A percentile compares a stretch with the other conserved stretches of the same genome.
Conservation (phyloP, 148 eudicot genomes). For the Amaranthus hypochondriacus region DNA sequence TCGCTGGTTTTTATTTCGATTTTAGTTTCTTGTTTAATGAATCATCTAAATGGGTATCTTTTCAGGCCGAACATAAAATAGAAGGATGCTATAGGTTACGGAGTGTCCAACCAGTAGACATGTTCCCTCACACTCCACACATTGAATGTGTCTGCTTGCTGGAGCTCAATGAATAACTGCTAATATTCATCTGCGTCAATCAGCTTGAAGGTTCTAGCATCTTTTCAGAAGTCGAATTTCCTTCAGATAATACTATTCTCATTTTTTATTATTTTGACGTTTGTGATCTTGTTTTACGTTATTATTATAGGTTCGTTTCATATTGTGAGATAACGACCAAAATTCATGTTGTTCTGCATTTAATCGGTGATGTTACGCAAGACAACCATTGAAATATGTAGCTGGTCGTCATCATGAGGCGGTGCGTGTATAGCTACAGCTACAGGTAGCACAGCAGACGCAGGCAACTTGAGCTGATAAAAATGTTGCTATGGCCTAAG, state of each 20-base stretch:
- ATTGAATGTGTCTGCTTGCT: conserved; percentile 93
- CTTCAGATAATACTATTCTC: not conserved
- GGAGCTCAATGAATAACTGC: conserved; percentile 39
- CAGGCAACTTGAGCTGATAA: too few species aligned
- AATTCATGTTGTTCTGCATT: not conserved
- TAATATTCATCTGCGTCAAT: not conserved
- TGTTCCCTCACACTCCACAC: conserved; percentile 99
- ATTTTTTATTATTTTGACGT: not conserved
- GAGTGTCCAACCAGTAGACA: conserved; percentile 87
- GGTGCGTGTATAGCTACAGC: too few species aligned
- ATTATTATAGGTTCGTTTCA: not conserved
- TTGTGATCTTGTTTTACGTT: not conserved
- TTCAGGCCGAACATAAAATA: conserved; percentile 70
- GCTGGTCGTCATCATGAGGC: too few species aligned
- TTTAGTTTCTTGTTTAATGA: not conserved
- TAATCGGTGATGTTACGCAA: too few species aligned
- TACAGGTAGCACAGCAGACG: too few species aligned
- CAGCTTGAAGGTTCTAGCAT: conserved; percentile 1
- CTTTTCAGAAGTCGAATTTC: not conserved
- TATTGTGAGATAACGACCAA: not conserved
- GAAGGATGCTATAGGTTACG: conserved; percentile 66
- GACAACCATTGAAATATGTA: too few species aligned
- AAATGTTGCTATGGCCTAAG: too few species aligned
- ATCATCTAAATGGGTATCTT: not conserved
- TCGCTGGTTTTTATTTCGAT: not conserved